Percentiles rank a stretch among this genome's conserved stretches.
Conservation (phyloP, 257 asterid species). For the Hygrophila difformis region DNA sequence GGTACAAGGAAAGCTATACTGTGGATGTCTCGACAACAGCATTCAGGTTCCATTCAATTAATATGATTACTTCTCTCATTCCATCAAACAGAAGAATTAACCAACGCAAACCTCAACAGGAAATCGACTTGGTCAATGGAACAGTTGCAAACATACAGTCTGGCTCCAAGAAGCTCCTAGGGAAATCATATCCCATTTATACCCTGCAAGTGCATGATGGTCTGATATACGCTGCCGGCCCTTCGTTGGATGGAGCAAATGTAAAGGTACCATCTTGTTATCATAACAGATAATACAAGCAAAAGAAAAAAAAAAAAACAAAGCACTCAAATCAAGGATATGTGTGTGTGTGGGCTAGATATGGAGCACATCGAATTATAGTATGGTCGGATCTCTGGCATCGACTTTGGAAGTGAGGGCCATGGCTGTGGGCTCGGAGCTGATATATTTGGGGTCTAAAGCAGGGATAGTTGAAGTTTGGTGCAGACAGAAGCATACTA, state of each 20-base stretch:
- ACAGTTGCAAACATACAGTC: conserved; percentile 56
- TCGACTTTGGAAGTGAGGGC: conserved; percentile 54
- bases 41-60: conserved; percentile 46
- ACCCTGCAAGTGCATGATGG: conserved; percentile 63
- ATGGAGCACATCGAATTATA: conserved; percentile 53
- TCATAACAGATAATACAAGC: no score
- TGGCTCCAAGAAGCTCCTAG: conserved; percentile 61
- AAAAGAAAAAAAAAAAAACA: no score
- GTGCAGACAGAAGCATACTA: conserved; percentile 57
- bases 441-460: conserved; percentile 62
- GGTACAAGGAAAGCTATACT: conserved; percentile 58
- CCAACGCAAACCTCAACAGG: conserved; percentile 25
- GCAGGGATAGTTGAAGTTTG: conserved; percentile 66
- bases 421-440: conserved; percentile 55
- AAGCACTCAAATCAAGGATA: no score
- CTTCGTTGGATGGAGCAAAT: conserved; percentile 54
- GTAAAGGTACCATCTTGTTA: conserved; percentile 44
- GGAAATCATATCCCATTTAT: conserved; percentile 50
- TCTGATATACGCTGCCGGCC: conserved; percentile 49
- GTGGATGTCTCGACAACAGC: conserved; percentile 78
- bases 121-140: conserved; percentile 63
- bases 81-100: no score
- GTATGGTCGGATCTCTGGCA: conserved; percentile 49
- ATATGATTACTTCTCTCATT: not conserved
- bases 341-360: conserved; percentile 27